These are phyloP conservation scores for Isatis tinctoria DNA, from an alignment of 345 rosid species.

Conservation along the genomic window DNA sequence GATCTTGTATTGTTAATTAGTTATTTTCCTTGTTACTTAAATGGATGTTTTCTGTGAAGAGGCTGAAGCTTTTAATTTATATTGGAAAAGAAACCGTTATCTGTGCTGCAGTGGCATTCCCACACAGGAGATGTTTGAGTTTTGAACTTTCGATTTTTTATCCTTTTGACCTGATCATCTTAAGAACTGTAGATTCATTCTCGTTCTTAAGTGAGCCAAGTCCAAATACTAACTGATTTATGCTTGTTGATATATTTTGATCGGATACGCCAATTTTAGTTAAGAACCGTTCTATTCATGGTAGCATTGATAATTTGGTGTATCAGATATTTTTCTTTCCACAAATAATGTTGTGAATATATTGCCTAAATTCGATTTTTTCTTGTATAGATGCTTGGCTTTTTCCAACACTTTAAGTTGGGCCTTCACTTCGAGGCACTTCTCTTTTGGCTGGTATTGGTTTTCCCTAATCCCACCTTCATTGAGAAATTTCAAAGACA, in stretches of 20 bases:
- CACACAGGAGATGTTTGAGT: neutral
- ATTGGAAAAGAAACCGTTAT: neutral
- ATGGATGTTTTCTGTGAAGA: neutral
- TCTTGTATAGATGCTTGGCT: slow-evolving; percentile 57
- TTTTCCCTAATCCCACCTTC: slow-evolving; percentile 1
- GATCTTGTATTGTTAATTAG: neutral
- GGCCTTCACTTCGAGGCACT: slow-evolving; percentile 73
- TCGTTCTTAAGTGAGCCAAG: too few relatives aligned
- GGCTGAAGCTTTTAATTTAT: neutral
- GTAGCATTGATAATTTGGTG: neutral
- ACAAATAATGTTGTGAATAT: neutral
- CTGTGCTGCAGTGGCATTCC: neutral
- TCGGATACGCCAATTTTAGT: neutral
- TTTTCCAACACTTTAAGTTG: slow-evolving; percentile 76
- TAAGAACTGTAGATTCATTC: too few relatives aligned
- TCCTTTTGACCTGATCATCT: neutral
- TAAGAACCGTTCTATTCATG: neutral
- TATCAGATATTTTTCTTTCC: neutral
- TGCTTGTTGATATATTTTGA: neutral
- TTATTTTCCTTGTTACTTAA: neutral
- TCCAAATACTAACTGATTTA: neutral
- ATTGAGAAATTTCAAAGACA: neutral
- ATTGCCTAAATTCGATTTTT: neutral
- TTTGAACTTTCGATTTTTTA: neutral
- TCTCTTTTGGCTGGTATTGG: slow-evolving; percentile 72